Evolutionary conservation across 2,329 filamentous ascomycete genomes (phyloP).

Genomic region (Diaporthe ampelina): DNA sequence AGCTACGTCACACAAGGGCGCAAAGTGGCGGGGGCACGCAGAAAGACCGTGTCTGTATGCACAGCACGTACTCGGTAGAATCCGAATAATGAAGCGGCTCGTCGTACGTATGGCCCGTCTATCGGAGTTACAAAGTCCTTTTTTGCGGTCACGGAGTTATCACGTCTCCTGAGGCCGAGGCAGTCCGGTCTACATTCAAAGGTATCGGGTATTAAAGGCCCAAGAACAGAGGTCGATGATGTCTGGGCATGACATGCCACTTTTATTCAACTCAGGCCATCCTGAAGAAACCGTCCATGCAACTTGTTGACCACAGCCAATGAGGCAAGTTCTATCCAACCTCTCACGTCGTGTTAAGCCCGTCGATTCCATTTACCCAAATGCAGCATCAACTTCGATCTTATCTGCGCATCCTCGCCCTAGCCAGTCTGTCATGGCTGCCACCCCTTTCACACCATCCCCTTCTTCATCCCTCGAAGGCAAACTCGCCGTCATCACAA

Average conservation of each 20-base stretch:
- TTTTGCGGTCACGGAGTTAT: slow-evolving; percentile 23
- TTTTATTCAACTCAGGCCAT: slow-evolving; percentile 3
- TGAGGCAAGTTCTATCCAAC: slow-evolving; percentile 15
- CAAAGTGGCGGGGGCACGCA: neutral
- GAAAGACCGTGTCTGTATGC: neutral
- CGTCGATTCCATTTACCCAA: slow-evolving; percentile 4
- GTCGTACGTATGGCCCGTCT: neutral
- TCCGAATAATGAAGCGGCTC: neutral
- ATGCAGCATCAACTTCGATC: neutral
- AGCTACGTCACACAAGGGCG: slow-evolving; percentile 16
- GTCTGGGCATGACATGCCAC: neutral
- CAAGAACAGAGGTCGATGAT: neutral
- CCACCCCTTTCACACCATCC: neutral
- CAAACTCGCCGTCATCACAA: slow-evolving; percentile 68
- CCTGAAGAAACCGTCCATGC: neutral
- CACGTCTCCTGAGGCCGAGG: slow-evolving; percentile 2
- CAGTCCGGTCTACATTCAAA: neutral
- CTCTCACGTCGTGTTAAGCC: slow-evolving; percentile 19
- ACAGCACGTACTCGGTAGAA: neutral
- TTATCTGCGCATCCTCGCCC: neutral
- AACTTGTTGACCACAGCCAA: slow-evolving; percentile 1
- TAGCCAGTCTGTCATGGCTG: too few species aligned
- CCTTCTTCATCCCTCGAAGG: slow-evolving; percentile 2
- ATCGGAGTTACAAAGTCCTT: slow-evolving; percentile 1
- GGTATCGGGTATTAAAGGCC: neutral